Evolutionary conservation across 176 grass and related monocot genomes (phyloP), one percentile per base, ranked within the genome.

Genomic region (Eragrostis curvula): DNA sequence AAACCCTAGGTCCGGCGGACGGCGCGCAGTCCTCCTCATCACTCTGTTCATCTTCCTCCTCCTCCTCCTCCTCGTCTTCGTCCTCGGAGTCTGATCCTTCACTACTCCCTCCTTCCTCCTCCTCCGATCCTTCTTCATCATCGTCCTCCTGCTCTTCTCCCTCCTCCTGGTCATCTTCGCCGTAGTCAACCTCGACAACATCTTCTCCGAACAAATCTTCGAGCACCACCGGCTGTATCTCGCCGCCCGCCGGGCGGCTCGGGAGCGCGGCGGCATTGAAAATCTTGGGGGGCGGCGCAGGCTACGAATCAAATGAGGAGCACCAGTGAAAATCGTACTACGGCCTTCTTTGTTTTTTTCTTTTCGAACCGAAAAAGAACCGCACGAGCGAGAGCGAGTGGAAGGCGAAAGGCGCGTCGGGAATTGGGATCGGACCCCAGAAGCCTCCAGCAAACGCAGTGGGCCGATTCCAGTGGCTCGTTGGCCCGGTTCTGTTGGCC

Each of bases 1-100:
- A 60, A 86, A 84, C 83, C 85, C 58, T 76, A 74, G 73, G 41
- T 20, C 47, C 62, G 36, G 59, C 23, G 50, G 69, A 5, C 7
- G 68, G 68, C 16, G 5, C 66, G n/a, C 40, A 55, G 12, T 56
- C 84, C 39, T 57, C 77, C n/a, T 7, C 66, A 41, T 59, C 50
- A 41, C 40, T 36, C 21, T 23, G 48, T 28, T 70, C 32, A 24
- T 24, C 3, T 18, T 14, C 43, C 48, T 4, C 64, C 30, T 30
- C 74, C 65, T 7, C 46, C 2, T 27, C 79, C 1, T 81, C 68
- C 10, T 69, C 64, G 12, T 49, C 39, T 0, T 17, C 64, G 0
- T 7, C 63, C 32, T 59, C 58, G 23, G 56, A 25, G 1, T n/a
- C 77, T 27, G 59, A 79, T 52, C 46, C 77, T 67, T 70, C 32